Conservation (phyloP, 306 rosid species). For the Lagenaria siceraria region DNA sequence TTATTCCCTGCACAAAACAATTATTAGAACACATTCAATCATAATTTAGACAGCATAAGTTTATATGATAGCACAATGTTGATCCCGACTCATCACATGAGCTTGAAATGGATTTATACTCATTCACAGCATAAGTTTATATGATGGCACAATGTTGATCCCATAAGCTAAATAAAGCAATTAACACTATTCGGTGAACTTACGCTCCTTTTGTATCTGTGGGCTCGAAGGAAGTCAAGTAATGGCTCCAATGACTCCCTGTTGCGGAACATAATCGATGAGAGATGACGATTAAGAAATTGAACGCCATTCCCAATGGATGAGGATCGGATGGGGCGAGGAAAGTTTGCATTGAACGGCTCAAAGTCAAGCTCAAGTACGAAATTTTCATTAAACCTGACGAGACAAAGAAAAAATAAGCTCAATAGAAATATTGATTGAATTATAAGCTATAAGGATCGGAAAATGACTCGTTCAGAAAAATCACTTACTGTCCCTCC, state of each 20-base stretch:
- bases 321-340: conserved; percentile 76
- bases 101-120: background rate
- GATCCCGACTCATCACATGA: background rate
- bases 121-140: background rate
- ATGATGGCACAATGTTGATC: background rate
- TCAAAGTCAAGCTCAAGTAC: conserved; percentile 82
- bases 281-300: conserved; percentile 92
- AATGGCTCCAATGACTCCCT: conserved; percentile 70
- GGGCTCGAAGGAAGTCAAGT: conserved; percentile 79
- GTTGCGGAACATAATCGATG: conserved; percentile 74
- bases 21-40: background rate
- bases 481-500: conserved; percentile 40
- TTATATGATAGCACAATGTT: background rate
- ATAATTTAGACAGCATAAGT: background rate
- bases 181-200: conserved; percentile 18
- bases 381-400: conserved; percentile 29
- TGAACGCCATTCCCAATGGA: conserved; percentile 97
- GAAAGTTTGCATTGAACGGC: conserved; percentile 83
- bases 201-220: conserved; percentile 66
- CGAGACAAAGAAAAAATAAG: background rate
- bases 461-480: background rate
- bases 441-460: background rate
- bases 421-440: conserved; percentile 2
- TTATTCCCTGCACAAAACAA: conserved; percentile 41
- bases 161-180: background rate